Evolutionary conservation across 2,329 filamentous ascomycete species (phyloP).

Genomic region (Zasmidium angulare): DNA sequence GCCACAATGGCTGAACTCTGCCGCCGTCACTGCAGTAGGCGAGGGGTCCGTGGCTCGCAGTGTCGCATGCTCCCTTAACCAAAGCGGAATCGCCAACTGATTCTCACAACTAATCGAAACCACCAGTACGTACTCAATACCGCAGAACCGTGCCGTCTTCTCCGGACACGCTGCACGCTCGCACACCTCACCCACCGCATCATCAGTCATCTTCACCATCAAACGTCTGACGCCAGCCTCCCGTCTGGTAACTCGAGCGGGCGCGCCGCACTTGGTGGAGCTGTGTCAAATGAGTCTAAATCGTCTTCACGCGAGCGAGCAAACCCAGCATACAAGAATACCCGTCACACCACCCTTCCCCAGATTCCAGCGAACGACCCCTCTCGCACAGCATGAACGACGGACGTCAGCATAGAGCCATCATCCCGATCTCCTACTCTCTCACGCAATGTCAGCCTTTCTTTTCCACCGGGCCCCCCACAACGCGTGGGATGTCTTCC

Average conservation of each 20-base stretch:
- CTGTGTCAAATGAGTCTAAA: neutral
- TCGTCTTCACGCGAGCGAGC: neutral
- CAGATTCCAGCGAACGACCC: neutral
- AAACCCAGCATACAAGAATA: neutral
- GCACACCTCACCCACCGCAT: too few species aligned
- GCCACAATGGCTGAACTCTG: neutral
- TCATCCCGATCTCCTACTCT: neutral
- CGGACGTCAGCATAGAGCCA: neutral
- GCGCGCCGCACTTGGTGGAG: neutral
- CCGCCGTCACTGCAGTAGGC: neutral
- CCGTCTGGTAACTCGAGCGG: neutral
- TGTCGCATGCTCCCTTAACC: neutral
- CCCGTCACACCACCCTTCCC: neutral
- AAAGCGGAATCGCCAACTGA: slow-evolving; percentile 8
- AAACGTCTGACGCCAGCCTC: neutral
- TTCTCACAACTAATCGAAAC: slow-evolving; percentile 13
- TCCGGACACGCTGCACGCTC: neutral
- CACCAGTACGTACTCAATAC: neutral
- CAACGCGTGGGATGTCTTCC: neutral
- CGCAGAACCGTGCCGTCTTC: neutral
- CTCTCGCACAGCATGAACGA: neutral
- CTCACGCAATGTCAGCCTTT: neutral
- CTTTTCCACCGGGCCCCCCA: neutral
- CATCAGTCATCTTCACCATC: too few species aligned
- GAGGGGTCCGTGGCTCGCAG: neutral